Conservation (phyloP, 2,329 filamentous ascomycete genomes). For the Rhinocladiella similis region DNA sequence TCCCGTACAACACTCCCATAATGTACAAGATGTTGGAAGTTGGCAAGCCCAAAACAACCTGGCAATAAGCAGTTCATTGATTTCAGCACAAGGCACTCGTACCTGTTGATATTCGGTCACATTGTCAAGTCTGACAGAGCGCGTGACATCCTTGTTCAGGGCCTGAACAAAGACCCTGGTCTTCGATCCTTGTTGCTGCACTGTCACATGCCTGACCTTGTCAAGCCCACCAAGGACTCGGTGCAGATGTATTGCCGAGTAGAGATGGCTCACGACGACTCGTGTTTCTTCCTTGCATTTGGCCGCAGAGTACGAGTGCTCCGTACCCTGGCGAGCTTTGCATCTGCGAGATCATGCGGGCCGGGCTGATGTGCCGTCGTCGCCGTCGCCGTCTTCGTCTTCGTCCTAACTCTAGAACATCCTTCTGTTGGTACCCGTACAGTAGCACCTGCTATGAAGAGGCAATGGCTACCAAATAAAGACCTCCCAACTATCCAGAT, state of each 20-base stretch:
- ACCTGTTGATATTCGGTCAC: neutral
- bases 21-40: neutral
- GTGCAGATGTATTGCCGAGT: neutral
- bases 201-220: constrained; percentile 4
- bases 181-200: neutral
- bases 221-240: neutral
- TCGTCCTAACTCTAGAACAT: too few relatives aligned
- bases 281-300: neutral
- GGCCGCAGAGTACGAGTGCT: neutral
- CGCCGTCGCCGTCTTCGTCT: too few relatives aligned
- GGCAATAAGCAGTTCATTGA: too few relatives aligned
- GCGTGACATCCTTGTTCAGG: neutral
- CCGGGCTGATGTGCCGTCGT: neutral
- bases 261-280: too few relatives aligned
- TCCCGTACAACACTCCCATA: neutral
- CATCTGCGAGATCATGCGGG: constrained; percentile 1
- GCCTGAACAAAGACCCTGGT: neutral
- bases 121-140: neutral
- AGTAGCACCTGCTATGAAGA: too few relatives aligned
- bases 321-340: neutral
- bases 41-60: neutral
- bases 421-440: too few relatives aligned
- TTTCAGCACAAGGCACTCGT: neutral
- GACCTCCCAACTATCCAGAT: too few relatives aligned
- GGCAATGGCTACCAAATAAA: too few relatives aligned